These are phyloP conservation scores for Edaphochlamys debaryana DNA, from an alignment of 139 green algal genomes.

Conservation along the genomic window DNA sequence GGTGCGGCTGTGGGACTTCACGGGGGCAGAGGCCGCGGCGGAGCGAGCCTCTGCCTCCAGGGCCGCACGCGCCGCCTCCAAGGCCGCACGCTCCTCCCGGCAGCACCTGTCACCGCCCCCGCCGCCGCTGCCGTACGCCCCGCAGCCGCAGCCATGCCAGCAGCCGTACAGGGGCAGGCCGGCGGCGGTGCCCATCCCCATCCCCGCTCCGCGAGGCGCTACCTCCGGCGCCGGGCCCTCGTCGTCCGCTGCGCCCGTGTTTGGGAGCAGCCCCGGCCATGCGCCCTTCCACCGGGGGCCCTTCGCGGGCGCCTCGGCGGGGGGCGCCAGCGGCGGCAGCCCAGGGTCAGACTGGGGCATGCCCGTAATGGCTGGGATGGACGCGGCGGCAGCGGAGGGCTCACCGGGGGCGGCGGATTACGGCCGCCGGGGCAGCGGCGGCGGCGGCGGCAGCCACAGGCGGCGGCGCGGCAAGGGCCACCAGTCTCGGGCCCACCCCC, in stretches of 20 bases:
- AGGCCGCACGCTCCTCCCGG: background rate
- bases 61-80: slow-evolving; percentile 31
- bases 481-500: no score
- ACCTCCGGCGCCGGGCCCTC: no score
- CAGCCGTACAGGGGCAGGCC: background rate
- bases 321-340: no score
- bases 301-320: no score
- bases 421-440: background rate
- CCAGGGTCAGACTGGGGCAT: no score
- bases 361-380: no score
- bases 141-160: background rate
- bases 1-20: slow-evolving; percentile 63
- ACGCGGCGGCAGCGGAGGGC: no score
- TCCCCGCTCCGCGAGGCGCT: background rate
- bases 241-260: no score
- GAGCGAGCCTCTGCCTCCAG: slow-evolving; percentile 40
- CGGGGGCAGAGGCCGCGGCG: slow-evolving; percentile 36
- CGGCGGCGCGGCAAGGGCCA: background rate
- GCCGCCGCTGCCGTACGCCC: background rate
- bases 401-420: no score
- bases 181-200: background rate
- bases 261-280: no score
- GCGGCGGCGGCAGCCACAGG: background rate
- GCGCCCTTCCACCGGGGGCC: no score
- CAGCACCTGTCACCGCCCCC: background rate